phyloP scores from a whole-genome alignment of 1,139 yeast species.

The Hanseniaspora gamundiae region DNA sequence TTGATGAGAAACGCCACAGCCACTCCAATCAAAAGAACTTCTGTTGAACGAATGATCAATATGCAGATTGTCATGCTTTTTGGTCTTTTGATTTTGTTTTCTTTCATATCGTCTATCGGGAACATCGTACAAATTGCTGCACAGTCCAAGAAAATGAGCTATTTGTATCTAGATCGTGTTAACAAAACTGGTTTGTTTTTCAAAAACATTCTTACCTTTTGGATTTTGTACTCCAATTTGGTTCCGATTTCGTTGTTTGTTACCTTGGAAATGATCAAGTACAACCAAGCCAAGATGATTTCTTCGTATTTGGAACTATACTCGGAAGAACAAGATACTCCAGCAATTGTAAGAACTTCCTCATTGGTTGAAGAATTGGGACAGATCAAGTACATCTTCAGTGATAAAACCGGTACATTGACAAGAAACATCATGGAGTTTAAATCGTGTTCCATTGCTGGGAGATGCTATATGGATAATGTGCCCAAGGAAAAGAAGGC shows the following conservation, averaged over 20 bases:
- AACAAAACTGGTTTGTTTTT: constrained; percentile 64
- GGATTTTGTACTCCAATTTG: constrained; percentile 91
- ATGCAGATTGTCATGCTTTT: constrained; percentile 83
- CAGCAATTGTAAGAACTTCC: constrained; percentile 90
- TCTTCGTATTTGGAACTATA: constrained; percentile 92
- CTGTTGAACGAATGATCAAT: constrained; percentile 91
- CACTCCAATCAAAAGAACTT: constrained; percentile 92
- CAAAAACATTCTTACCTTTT: constrained; percentile 77
- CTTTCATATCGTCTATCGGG: constrained; percentile 78
- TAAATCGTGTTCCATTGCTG: constrained; percentile 89
- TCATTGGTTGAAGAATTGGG: constrained; percentile 93
- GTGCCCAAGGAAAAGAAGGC: constrained; percentile 86
- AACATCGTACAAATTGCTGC: constrained; percentile 64
- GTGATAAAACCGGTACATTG: constrained; percentile 93
- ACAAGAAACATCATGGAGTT: constrained; percentile 95
- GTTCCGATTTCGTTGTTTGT: constrained; percentile 94
- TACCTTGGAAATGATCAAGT: constrained; percentile 89
- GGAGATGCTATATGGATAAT: constrained; percentile 74
- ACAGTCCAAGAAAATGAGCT: constrained; percentile 41
- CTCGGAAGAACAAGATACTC: constrained; percentile 76
- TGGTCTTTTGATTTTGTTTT: constrained; percentile 58
- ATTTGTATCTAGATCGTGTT: constrained; percentile 59
- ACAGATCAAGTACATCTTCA: constrained; percentile 87
- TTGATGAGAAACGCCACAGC: constrained; percentile 98
- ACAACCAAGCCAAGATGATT: constrained; percentile 88